phyloP scores from a whole-genome alignment of 2,329 filamentous ascomycete genomes.

The Arthroderma uncinatum region DNA sequence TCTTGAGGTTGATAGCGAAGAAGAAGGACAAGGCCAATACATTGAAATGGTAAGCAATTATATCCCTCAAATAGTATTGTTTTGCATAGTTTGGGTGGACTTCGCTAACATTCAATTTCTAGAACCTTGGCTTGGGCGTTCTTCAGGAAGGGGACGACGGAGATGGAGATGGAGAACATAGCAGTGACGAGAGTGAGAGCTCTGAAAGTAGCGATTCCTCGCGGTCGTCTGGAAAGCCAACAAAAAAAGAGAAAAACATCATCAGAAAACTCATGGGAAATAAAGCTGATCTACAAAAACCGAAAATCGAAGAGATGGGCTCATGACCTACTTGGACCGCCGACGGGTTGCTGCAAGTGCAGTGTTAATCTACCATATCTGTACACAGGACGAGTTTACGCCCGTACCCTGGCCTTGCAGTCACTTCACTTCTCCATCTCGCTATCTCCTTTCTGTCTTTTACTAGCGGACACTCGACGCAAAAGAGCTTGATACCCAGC shows the following conservation, averaged over 20 bases:
- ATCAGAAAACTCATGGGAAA: conserved; percentile 31
- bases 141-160: conserved; percentile 28
- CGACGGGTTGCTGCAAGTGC: background rate
- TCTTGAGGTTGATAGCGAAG: conserved; percentile 10
- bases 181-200: conserved; percentile 9
- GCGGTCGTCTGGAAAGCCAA: background rate
- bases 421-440: no score
- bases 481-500: no score
- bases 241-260: conserved; percentile 20
- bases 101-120: conserved; percentile 7
- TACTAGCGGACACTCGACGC: background rate
- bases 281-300: conserved; percentile 23
- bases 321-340: background rate
- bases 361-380: background rate
- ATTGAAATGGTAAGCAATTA: conserved; percentile 16
- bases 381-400: background rate
- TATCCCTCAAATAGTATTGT: no score
- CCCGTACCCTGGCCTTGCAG: no score
- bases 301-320: conserved; percentile 30
- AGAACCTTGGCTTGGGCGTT: conserved; percentile 37
- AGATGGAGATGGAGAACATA: conserved; percentile 13
- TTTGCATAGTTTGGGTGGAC: background rate
- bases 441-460: background rate
- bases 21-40: conserved; percentile 10
- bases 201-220: conserved; percentile 6